phyloP scores from a whole-genome alignment of 1,284 basidiomycete species.

The Lignosus rhinocerotis region DNA sequence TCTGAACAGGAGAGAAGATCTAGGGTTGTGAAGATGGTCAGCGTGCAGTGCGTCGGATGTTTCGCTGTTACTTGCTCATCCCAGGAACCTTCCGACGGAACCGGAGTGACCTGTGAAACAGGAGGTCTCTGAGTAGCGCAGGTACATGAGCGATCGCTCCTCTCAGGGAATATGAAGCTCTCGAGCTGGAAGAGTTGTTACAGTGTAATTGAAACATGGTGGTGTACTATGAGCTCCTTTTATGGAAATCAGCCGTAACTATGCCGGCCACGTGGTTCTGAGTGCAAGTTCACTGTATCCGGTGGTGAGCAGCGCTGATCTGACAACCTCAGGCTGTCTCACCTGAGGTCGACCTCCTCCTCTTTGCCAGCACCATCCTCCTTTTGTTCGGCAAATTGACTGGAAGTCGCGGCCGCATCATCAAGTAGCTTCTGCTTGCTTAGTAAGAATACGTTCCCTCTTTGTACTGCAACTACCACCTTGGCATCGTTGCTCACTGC shows the following conservation, averaged over 20 bases:
- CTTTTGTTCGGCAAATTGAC: neutral
- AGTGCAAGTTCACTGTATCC: slow-evolving; percentile 12
- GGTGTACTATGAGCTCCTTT: neutral
- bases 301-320: slow-evolving; percentile 7
- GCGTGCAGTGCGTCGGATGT: neutral
- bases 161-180: too few species aligned
- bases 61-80: too few species aligned
- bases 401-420: neutral
- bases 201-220: neutral
- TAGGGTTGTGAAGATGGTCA: slow-evolving; percentile 16
- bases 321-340: slow-evolving; percentile 9
- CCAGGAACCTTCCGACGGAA: too few species aligned
- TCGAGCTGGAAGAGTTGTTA: too few species aligned
- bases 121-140: too few species aligned
- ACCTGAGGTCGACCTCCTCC: neutral
- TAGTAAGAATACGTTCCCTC: slow-evolving; percentile 21
- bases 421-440: slow-evolving; percentile 8
- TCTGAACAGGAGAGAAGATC: slow-evolving; percentile 43
- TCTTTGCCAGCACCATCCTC: neutral
- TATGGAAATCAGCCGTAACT: slow-evolving; percentile 10
- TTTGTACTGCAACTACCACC: slow-evolving; percentile 14
- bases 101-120: too few species aligned
- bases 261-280: slow-evolving; percentile 16
- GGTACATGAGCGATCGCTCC: too few species aligned
- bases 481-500: slow-evolving; percentile 9